phyloP scores from a whole-genome alignment of 139 green algal genomes.

The Chlorella sp. region DNA sequence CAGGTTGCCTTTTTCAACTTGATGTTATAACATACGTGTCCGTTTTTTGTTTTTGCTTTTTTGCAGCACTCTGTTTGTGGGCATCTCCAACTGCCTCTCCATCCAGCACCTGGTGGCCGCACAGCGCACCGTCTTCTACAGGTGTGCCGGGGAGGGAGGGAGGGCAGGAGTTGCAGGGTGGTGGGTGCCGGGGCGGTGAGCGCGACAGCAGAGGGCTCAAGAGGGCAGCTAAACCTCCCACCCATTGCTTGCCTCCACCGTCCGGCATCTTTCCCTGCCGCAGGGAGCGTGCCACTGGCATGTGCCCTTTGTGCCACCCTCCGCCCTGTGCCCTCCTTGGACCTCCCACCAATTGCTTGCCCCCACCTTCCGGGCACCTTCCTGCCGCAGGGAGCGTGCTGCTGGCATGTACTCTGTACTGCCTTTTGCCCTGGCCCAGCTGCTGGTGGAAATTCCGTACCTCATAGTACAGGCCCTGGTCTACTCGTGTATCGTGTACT shows the following conservation, averaged over 20 bases:
- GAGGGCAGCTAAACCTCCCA: too few species aligned
- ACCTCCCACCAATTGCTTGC: background rate
- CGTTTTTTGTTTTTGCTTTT: too few species aligned
- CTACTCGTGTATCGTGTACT: conserved; percentile 50
- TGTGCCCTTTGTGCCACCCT: background rate
- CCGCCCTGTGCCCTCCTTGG: background rate
- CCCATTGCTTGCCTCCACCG: too few species aligned
- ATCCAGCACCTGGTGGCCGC: conserved; percentile 30
- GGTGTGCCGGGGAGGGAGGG: background rate
- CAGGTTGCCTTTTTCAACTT: too few species aligned
- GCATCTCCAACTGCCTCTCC: conserved; percentile 49
- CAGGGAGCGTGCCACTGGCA: background rate
- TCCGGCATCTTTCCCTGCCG: background rate
- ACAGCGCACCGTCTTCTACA: conserved; percentile 46
- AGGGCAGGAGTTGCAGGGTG: background rate
- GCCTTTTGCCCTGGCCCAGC: conserved; percentile 46
- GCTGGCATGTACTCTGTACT: conserved; percentile 37
- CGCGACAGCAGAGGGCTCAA: background rate
- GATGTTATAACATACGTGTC: too few species aligned
- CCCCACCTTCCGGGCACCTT: background rate
- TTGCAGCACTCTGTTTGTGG: conserved; percentile 13
- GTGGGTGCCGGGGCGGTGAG: background rate
- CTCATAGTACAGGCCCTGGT: conserved; percentile 53
- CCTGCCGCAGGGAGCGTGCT: conserved; percentile 8
- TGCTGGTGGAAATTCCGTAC: conserved; percentile 56